Base-by-base conservation (phyloP, 2,329 filamentous ascomycete genomes). In the Aureobasidium sp. region DNA sequence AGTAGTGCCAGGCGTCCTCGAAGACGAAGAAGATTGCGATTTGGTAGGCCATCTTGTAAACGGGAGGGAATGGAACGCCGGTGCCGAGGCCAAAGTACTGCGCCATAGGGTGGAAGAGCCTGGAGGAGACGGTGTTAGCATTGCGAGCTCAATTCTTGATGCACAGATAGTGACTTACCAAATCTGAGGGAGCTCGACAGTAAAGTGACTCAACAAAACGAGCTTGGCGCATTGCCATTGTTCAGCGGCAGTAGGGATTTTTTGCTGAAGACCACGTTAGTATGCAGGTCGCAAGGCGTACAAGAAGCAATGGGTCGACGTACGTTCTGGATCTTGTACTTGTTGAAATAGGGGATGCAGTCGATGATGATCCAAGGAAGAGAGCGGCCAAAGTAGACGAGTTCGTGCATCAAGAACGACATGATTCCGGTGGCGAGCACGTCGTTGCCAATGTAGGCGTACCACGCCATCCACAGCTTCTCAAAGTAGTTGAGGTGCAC, bases 1-100 rank as follows among this genome's bases (percentile, higher is more conserved):
- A 97, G 82, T 99, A 99, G 77, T 99, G 94, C 94, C 94, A 99
- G 66, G 93, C 80, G 75, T 99, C 94, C 76, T 99, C 94, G 70
- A 96, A 77, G 62, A 97, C 83, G 77, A 99, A 99, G 82, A 97
- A 95, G 72, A 97, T 81, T 63, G 86, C 83, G 67, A 99, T 93
- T 70, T 99, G 94, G 73, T 89, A 85, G 65, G 87, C 88, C 81
- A 99, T 97, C 70, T 86, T 96, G 77, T 82, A 88, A 66, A 87
- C 69, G 13, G 88, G 80, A 35, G 94, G 94, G 80, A 99, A 99
- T 10, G 93, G 94, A 51, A 96, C 89, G 64, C 85, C 84, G 66
- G 89, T 96, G 62, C 86, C 81, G 76, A 99, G 87, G 69, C 94
- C 94, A 73, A 90, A 92, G 77, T 85, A 95, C 72, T 92, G 90